These are phyloP conservation scores for Gracilaria vermiculophylla DNA, from an alignment of 23 red algal genomes.

Conservation along the genomic window DNA sequence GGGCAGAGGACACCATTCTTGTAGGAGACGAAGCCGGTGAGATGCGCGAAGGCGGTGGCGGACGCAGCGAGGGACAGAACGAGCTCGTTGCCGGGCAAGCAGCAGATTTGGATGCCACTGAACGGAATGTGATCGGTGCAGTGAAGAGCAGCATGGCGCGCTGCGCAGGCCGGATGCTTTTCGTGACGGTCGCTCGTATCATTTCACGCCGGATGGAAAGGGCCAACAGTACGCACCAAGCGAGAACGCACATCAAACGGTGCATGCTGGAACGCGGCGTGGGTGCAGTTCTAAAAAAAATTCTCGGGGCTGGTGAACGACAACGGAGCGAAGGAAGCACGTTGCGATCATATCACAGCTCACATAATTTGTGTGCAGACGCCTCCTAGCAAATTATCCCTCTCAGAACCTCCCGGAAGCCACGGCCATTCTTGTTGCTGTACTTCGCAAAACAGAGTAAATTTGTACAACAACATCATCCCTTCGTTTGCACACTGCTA, in stretches of 20 bases:
- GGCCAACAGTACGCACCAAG: not conserved
- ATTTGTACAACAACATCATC: no score
- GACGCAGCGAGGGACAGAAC: not conserved
- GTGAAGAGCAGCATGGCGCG: not conserved
- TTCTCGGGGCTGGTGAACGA: not conserved
- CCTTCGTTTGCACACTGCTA: no score
- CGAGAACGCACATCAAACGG: not conserved
- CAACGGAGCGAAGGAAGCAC: not conserved
- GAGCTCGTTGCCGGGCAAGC: not conserved
- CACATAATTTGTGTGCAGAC: no score
- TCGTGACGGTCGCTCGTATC: not conserved
- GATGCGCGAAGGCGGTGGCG: not conserved
- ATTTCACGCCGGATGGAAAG: not conserved
- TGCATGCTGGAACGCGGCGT: not conserved
- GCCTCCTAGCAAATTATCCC: no score
- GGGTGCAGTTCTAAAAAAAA: slow-evolving; percentile 1
- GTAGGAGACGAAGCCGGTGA: not conserved
- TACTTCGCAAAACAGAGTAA: no score
- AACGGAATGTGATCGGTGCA: not conserved
- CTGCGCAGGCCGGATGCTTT: not conserved
- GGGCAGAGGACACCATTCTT: slow-evolving; percentile 2
- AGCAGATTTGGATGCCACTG: not conserved
- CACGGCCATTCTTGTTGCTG: no score
- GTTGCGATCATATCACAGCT: no score
- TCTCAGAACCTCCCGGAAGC: no score